Conservation (phyloP, 495 filamentous ascomycete species). For the Aspergillus cavernicola region DNA sequence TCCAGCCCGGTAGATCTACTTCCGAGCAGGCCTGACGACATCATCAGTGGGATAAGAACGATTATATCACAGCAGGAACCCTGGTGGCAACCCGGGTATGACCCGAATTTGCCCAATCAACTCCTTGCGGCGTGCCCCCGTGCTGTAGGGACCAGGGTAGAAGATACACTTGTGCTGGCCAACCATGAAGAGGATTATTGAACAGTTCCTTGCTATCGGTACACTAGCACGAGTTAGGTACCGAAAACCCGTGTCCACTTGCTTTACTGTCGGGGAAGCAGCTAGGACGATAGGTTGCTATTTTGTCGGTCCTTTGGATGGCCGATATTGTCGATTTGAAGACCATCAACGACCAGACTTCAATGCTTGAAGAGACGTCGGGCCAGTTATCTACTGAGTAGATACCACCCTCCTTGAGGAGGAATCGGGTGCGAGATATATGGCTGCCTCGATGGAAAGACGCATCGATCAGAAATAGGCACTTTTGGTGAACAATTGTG, state of each 20-base stretch:
- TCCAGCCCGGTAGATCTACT: neutral
- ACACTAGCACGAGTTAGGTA: neutral
- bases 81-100: conserved; percentile 13
- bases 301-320: too few species aligned
- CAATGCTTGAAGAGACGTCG: too few species aligned
- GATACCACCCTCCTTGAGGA: too few species aligned
- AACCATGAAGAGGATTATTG: neutral
- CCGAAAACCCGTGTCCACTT: neutral
- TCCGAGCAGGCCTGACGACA: conserved; percentile 7
- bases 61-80: conserved; percentile 10
- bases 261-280: neutral
- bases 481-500: too few species aligned
- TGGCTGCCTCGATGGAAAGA: too few species aligned
- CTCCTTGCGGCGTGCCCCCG: conserved; percentile 25
- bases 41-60: conserved; percentile 8
- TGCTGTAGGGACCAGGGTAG: conserved; percentile 16
- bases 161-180: neutral
- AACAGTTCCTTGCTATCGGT: neutral
- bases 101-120: conserved; percentile 15
- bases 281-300: neutral
- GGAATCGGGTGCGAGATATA: too few species aligned
- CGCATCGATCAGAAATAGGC: too few species aligned
- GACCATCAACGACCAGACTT: too few species aligned
- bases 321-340: too few species aligned
- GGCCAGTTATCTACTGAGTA: too few species aligned